Evolutionary conservation across 495 filamentous ascomycete species (phyloP), one percentile per base, ranked within the genome.

Genomic region (Schizothecium vesticola): DNA sequence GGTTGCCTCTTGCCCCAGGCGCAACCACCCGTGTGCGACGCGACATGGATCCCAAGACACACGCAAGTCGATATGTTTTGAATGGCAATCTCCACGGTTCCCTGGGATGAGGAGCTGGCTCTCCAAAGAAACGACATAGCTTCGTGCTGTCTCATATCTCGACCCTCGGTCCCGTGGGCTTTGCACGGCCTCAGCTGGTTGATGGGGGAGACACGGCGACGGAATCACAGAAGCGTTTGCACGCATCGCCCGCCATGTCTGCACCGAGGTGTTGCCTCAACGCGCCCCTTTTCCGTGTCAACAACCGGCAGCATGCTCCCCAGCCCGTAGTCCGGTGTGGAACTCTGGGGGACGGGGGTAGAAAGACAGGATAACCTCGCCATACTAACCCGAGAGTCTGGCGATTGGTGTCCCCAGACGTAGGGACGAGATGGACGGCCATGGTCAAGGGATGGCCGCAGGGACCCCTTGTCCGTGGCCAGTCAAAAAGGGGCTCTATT

Each of bases 61-160:
- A 51, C 16, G 16, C 43, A 51, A 2, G 43, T 51, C 61, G 61
- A 64, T 51, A 59, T 64, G 67, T 69, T 62, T 69, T 60, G 67
- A 23, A 64, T 22, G 29, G 67, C 61, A 69, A 69, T 69, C 31
- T 69, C 67, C 28, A 12, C 36, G 60, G 60, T 16, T 2, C 25
- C 28, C 28, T 64, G 29, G 23, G 33, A 23, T 29, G 29, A 64
- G 23, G 43, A 64, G 31, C 29, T 24, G 24, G 61, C 29, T 22
- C 59, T 61, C 31, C 60, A 31, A 61, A 29, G 11, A n/a, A 3
- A 22, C 60, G 60, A 36, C 60, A 6, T 25, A 22, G 60, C 60
- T 61, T 19, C 3, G 7, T 21, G 19, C 31, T 61, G 60, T 28
- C 29, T 31, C 13, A 31, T 24, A 4, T 11, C 43, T 51, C 19